These are phyloP conservation scores for Parachaetomium inaequale DNA, from an alignment of 495 filamentous ascomycete species.

Conservation along the genomic window DNA sequence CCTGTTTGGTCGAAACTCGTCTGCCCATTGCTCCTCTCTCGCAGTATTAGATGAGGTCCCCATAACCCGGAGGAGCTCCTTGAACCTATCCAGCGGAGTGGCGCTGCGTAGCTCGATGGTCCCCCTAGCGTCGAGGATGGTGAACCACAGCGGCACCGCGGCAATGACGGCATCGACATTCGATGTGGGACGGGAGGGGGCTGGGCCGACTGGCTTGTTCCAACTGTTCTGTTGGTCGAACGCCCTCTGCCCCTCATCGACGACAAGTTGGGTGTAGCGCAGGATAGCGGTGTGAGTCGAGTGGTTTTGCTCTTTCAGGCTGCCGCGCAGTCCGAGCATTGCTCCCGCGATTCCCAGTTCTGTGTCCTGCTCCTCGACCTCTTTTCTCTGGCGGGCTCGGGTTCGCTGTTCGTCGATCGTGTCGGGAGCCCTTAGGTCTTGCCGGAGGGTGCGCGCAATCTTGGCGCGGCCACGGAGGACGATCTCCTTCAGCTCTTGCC, in stretches of 20 bases:
- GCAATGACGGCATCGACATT: slow-evolving; percentile 4
- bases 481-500: neutral
- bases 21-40: slow-evolving; percentile 1
- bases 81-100: slow-evolving; percentile 14
- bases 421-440: neutral
- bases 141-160: slow-evolving; percentile 37
- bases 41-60: slow-evolving; percentile 3
- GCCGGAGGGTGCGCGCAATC: neutral
- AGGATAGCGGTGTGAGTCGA: neutral
- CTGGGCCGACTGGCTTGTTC: neutral
- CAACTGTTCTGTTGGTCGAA: neutral
- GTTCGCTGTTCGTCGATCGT: neutral
- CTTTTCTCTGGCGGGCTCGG: neutral
- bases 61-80: slow-evolving; percentile 15
- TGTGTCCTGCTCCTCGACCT: neutral
- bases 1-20: slow-evolving; percentile 1
- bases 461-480: neutral
- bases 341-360: neutral
- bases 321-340: neutral
- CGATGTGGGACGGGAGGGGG: neutral
- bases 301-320: neutral
- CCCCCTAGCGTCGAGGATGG: slow-evolving; percentile 16
- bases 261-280: neutral
- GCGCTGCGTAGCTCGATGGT: slow-evolving; percentile 15
- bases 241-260: neutral